A percentile compares a stretch with the other conserved stretches of the same genome.
Evolutionary conservation across 2,329 filamentous ascomycete species (phyloP).

Genomic region (Talaromyces marneffei): DNA sequence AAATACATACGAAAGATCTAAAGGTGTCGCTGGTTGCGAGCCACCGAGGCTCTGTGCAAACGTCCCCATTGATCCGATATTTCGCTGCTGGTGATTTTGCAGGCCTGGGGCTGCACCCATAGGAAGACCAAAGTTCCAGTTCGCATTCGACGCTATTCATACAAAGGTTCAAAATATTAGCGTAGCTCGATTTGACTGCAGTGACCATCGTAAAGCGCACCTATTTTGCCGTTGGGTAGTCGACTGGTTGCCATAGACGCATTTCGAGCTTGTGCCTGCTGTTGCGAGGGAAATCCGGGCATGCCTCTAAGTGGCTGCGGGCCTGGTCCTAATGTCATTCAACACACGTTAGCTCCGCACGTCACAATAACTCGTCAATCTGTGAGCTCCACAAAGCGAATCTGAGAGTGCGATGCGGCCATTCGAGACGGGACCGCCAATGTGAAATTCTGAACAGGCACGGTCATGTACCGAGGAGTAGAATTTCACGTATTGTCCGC

Average conservation of each 20-base stretch:
- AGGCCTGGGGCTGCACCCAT: constrained; percentile 49
- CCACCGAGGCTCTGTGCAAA: constrained; percentile 53
- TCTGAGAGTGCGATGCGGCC: constrained; percentile 10
- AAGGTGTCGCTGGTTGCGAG: constrained; percentile 48
- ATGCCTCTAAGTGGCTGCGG: constrained; percentile 49
- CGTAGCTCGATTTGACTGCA: not conserved
- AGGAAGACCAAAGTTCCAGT: constrained; percentile 54
- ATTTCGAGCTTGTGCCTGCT: constrained; percentile 41
- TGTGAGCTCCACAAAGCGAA: constrained; percentile 16
- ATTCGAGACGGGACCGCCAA: not conserved
- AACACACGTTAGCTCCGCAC: not conserved
- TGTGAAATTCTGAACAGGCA: not conserved
- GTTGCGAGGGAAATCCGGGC: constrained; percentile 50
- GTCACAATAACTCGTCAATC: not conserved
- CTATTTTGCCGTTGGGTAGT: constrained; percentile 51
- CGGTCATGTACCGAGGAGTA: not conserved
- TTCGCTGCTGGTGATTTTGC: constrained; percentile 46
- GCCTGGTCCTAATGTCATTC: constrained; percentile 37
- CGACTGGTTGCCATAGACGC: constrained; percentile 44
- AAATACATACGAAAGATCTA: constrained; percentile 53
- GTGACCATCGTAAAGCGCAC: constrained; percentile 30
- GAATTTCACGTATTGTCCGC: not conserved
- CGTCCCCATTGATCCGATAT: constrained; percentile 47
- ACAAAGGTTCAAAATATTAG: constrained; percentile 6
- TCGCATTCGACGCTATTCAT: constrained; percentile 46